These are phyloP conservation scores for Boletus rubescentipes DNA, from an alignment of 768 basidiomycete species.

Conservation along the genomic window DNA sequence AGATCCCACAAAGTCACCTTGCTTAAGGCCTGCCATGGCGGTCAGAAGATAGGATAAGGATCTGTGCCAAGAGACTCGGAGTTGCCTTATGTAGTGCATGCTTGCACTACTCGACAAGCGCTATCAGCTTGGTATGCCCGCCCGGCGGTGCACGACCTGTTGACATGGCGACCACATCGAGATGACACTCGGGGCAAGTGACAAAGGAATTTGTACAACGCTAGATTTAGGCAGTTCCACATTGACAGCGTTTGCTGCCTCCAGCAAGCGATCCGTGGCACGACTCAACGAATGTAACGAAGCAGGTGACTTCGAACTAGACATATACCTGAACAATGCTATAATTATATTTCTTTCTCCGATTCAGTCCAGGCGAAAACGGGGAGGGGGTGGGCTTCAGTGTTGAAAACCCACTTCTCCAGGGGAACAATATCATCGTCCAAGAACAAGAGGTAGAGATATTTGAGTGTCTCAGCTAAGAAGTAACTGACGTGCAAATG, in stretches of 20 bases:
- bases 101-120: background rate
- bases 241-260: background rate
- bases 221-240: background rate
- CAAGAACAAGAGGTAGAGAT: constrained; percentile 68
- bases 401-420: constrained; percentile 61
- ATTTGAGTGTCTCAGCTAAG: constrained; percentile 65
- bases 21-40: constrained; percentile 43
- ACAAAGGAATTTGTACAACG: background rate
- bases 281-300: background rate
- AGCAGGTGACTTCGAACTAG: background rate
- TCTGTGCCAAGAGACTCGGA: background rate
- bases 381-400: constrained; percentile 77
- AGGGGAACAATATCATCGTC: constrained; percentile 59
- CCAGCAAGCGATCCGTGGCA: background rate
- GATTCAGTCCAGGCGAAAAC: constrained; percentile 61
- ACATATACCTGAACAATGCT: background rate
- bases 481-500: constrained; percentile 41
- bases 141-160: background rate
- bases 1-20: constrained; percentile 86
- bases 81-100: constrained; percentile 13
- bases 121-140: no score
- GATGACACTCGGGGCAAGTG: background rate
- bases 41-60: background rate
- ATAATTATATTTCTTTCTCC: constrained; percentile 43
- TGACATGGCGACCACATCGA: background rate